Evolutionary conservation across 257 asterid species (phyloP).

Genomic region (Solanum chiquidenum): DNA sequence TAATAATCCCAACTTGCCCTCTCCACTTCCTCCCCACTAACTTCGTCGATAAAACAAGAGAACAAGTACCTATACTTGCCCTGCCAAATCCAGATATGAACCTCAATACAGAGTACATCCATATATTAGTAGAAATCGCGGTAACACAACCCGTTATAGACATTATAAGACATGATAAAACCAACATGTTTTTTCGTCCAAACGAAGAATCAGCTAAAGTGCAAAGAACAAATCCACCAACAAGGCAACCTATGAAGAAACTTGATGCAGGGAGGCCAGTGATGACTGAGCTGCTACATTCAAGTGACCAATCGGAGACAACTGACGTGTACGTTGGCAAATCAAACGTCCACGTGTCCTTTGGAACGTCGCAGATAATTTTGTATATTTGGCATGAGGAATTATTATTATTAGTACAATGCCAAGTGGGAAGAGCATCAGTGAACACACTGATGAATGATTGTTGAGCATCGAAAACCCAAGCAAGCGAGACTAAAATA

Average conservation of each 20-base stretch:
- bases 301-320: constrained; percentile 62
- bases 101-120: constrained; percentile 32
- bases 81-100: constrained; percentile 46
- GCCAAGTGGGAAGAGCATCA: constrained; percentile 49
- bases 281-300: constrained; percentile 44
- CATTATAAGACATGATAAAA: constrained; percentile 32
- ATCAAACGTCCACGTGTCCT: constrained; percentile 38
- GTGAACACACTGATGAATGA: constrained; percentile 54
- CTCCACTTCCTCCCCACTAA: constrained; percentile 60
- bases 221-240: constrained; percentile 54
- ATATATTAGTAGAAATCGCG: constrained; percentile 27
- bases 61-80: constrained; percentile 42
- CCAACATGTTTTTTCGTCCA: constrained; percentile 54
- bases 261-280: constrained; percentile 57
- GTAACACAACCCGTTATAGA: constrained; percentile 37
- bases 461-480: constrained; percentile 70
- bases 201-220: constrained; percentile 51
- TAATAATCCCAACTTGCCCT: constrained; percentile 36
- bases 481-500: constrained; percentile 40
- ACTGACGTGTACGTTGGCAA: constrained; percentile 28
- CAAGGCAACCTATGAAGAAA: constrained; percentile 45
- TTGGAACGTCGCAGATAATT: constrained; percentile 24
- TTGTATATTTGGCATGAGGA: not conserved
- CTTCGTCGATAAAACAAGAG: constrained; percentile 54
- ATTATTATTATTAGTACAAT: not conserved